Conservation (phyloP, 768 basidiomycete species). For the Lentinula boryana region DNA sequence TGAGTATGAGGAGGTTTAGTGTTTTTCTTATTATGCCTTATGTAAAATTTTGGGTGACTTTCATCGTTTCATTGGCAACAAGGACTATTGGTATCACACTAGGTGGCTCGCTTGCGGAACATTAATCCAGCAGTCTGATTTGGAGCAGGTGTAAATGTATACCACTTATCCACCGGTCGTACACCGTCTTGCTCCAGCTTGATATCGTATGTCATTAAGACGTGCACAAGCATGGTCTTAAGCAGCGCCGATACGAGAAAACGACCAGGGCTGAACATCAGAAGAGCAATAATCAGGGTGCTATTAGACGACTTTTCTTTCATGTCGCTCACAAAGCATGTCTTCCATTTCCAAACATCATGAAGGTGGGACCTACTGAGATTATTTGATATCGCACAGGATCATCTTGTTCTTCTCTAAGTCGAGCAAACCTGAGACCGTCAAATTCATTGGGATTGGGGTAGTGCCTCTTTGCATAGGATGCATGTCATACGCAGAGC, state of each 20-base stretch:
- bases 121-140: slow-evolving; percentile 1
- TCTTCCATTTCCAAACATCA: slow-evolving; percentile 6
- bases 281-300: not conserved
- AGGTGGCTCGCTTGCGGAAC: slow-evolving; percentile 2
- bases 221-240: slow-evolving; percentile 22
- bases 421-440: slow-evolving; percentile 9
- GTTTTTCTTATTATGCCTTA: no score
- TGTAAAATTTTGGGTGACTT: no score
- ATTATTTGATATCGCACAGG: slow-evolving; percentile 1
- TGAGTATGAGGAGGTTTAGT: no score
- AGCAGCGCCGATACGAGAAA: slow-evolving; percentile 24
- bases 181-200: slow-evolving; percentile 24
- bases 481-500: not conserved
- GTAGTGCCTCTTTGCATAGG: not conserved
- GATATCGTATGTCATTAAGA: slow-evolving; percentile 25
- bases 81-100: no score
- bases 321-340: slow-evolving; percentile 2
- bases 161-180: slow-evolving; percentile 27
- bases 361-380: not conserved
- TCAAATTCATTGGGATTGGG: slow-evolving; percentile 4
- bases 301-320: not conserved
- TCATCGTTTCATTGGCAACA: no score
- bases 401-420: not conserved
- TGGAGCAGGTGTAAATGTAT: not conserved
- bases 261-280: slow-evolving; percentile 12